Evolutionary conservation across 2,329 filamentous ascomycete species (phyloP), one percentile per base, ranked within the genome.

Genomic region (Paraconiothyrium brasiliense): DNA sequence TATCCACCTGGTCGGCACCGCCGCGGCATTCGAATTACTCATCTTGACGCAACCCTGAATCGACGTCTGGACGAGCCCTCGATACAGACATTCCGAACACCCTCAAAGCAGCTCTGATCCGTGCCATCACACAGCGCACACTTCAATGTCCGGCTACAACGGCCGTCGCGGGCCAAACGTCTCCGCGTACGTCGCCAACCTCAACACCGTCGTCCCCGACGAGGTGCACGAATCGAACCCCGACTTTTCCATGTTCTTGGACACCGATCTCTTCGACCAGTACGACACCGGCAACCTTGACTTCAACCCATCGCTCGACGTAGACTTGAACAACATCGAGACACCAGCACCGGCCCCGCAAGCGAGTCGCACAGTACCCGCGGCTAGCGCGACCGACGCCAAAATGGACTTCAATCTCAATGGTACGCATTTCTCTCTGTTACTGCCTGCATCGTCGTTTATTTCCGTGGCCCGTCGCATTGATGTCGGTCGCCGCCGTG

Each of bases 111-210:
- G 51, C 37, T 32, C 55, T 49, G 46, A 13, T 11, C 58, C 59
- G 56, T 32, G 8, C 22, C 35, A 44, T 13, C 22, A 3, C 27
- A 20, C 39, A 20, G 37, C 41, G 48, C 59, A 20, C 48, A 58
- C 58, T 56, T 58, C 54, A 73, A 93, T 93, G 91, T 88, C 92
- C 78, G 86, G 84, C 77, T 93, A 89, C 85, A 89, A 86, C 79
- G 90, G 89, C 75, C 90, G 92, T 65, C 89, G 91, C 76, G 91
- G 87, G 71, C 90, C 92, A 74, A 97, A 97, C 79, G 92, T 97
- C 81, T 93, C 93, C 75, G 90, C 93, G 75, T 97, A 95, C 82
- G 86, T 97, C 68, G 90, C 92, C 73, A 91, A 94, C 70, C 85
- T 97, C 72, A 97, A 97, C 83, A 87, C 86, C 49, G 83, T 90